Evolutionary conservation across 176 grass and related monocot genomes (phyloP), one percentile per base, ranked within the genome.

Genomic region (Poa pratensis): DNA sequence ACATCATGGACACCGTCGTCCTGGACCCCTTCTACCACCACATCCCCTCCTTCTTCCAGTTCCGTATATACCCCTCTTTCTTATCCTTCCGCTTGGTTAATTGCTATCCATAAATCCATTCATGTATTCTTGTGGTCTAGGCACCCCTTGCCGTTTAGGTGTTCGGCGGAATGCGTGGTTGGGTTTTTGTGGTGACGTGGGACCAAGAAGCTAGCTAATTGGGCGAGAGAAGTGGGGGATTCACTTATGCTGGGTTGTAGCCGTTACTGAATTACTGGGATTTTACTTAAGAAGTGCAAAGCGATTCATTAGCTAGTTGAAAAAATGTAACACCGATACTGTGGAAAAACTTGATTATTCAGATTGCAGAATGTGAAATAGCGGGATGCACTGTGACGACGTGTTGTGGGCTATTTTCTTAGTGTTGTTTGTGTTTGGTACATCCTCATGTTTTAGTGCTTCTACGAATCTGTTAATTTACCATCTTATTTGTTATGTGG

Each of bases 1-100:
- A 98, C 28, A 89, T 98, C 35, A 98, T 98, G 93, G 95, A 98
- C 53, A 98, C 95, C 64, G 52, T 98, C 89, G 92, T 97, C 67
- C 90, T 87, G 73, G 95, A 97, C 52, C 95, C 93, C 39, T 97
- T 95, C 87, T 97, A 97, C 87, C 76, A 97, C 66, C 90, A 91
- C 76, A 95, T 93, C 80, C 93, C 95, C 3, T 72, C 83, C 65
- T 98, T 95, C 87, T 98, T 98, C 83, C 69, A 95, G 95, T 98
- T 90, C 15, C 67, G 77, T 88, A 50, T 43, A 26, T 22, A 10
- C 13, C 51, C 77, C 74, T 13, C 2, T 17, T 39, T 13, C 34
- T 76, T 64, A 13, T 27, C 42, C 5, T 30, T 66, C 66, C 6
- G 6, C 12, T 80, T 43, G 5, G 65, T 85, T 79, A 62, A 18